phyloP scores from a whole-genome alignment of 129 eudicot species.

The Helianthus tuberosus region DNA sequence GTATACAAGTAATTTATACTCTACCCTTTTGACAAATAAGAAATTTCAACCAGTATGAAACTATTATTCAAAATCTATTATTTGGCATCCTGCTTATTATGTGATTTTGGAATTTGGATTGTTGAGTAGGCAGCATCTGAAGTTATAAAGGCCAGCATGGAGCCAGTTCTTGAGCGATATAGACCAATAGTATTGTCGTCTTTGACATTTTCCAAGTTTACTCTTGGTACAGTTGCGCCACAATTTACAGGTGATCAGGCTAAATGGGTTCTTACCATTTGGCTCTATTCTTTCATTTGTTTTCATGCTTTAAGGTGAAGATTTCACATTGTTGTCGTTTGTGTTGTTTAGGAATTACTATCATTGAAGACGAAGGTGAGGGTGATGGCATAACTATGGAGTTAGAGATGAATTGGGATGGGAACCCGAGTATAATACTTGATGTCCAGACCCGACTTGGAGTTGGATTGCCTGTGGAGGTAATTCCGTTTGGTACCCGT shows the following conservation, averaged over 20 bases:
- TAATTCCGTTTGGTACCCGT: constrained; percentile 22
- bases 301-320: neutral
- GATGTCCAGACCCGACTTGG: constrained; percentile 90
- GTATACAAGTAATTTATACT: neutral
- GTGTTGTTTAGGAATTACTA: constrained; percentile 62
- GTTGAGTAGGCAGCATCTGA: constrained; percentile 85
- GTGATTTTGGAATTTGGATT: constrained; percentile 30
- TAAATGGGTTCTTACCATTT: neutral
- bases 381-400: constrained; percentile 98
- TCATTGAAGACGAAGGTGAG: constrained; percentile 68
- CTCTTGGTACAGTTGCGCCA: constrained; percentile 94
- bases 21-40: constrained; percentile 1
- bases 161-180: constrained; percentile 88
- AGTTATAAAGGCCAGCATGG: constrained; percentile 85
- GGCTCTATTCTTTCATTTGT: neutral
- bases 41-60: neutral
- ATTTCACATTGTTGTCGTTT: constrained; percentile 1
- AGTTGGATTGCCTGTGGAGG: constrained; percentile 95
- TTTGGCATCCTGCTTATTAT: constrained; percentile 17
- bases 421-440: constrained; percentile 89
- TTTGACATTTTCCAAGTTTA: constrained; percentile 79
- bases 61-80: neutral
- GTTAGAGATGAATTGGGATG: constrained; percentile 98
- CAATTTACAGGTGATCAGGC: constrained; percentile 82
- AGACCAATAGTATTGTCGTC: constrained; percentile 77